phyloP scores from a whole-genome alignment of 23 red algal species.

The Gracilaria gracilis region DNA sequence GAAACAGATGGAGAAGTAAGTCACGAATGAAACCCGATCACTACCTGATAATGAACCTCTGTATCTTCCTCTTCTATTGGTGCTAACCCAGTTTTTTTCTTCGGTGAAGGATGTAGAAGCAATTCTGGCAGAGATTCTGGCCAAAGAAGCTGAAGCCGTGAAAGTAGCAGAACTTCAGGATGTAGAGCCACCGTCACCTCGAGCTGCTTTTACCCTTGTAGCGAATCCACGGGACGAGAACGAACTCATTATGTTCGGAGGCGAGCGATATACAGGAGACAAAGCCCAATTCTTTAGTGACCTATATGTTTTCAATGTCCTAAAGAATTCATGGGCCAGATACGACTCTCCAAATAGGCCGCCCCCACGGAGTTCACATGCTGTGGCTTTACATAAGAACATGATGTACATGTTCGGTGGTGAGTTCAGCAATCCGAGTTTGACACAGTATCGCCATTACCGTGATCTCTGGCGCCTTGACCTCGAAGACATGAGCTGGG shows the following conservation, averaged over 20 bases:
- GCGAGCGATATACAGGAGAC: slow-evolving; percentile 78
- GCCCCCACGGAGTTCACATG: slow-evolving; percentile 69
- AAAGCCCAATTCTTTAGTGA: slow-evolving; percentile 68
- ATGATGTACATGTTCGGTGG: slow-evolving; percentile 86
- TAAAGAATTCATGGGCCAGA: slow-evolving; percentile 67
- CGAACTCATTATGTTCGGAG: slow-evolving; percentile 81
- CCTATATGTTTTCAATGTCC: slow-evolving; percentile 65
- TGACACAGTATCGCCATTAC: slow-evolving; percentile 77
- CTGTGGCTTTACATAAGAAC: slow-evolving; percentile 65
- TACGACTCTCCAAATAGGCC: slow-evolving; percentile 76
- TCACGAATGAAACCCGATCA: neutral
- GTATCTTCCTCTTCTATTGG: too few species aligned
- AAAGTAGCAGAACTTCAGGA: slow-evolving; percentile 71
- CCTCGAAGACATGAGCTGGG: slow-evolving; percentile 76
- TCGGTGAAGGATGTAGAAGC: slow-evolving; percentile 77
- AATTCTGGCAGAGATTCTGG: slow-evolving; percentile 81
- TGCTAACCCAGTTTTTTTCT: neutral
- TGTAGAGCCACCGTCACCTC: slow-evolving; percentile 70
- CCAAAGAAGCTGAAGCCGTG: slow-evolving; percentile 62
- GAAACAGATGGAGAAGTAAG: slow-evolving; percentile 70
- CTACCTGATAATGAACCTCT: neutral
- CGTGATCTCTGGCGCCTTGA: slow-evolving; percentile 85
- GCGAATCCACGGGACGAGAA: slow-evolving; percentile 56
- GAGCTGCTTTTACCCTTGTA: slow-evolving; percentile 65
- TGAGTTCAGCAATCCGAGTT: slow-evolving; percentile 76